These are phyloP conservation scores for Penicillium paradoxum DNA, from an alignment of 495 filamentous ascomycete species.

Conservation along the genomic window DNA sequence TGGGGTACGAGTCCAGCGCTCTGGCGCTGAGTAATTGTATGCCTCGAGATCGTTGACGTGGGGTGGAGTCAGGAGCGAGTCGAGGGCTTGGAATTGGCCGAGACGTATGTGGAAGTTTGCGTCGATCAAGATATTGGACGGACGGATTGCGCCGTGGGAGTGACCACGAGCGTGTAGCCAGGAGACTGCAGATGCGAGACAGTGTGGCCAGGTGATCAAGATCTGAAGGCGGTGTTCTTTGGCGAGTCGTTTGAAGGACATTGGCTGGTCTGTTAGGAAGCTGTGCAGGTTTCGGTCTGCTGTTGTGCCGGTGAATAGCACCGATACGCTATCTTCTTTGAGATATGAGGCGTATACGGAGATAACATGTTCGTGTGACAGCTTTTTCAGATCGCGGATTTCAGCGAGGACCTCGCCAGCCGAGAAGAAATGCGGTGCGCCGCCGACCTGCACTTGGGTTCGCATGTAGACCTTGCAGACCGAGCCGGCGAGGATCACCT, in stretches of 20 bases:
- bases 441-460: conserved; percentile 63
- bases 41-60: conserved; percentile 66
- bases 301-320: conserved; percentile 67
- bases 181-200: conserved; percentile 70
- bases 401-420: conserved; percentile 66
- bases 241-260: conserved; percentile 61
- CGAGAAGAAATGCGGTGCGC: conserved; percentile 52
- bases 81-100: conserved; percentile 63
- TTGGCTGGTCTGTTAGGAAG: conserved; percentile 66
- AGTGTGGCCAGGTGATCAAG: conserved; percentile 83
- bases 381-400: conserved; percentile 53
- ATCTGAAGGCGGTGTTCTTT: conserved; percentile 66
- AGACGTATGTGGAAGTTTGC: conserved; percentile 66
- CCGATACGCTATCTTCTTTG: conserved; percentile 64
- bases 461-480: conserved; percentile 56
- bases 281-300: conserved; percentile 68
- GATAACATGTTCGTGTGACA: conserved; percentile 77
- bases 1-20: conserved; percentile 65
- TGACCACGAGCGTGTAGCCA: conserved; percentile 71
- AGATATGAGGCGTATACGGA: conserved; percentile 78
- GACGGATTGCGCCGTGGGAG: conserved; percentile 74
- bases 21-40: conserved; percentile 86
- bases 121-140: conserved; percentile 77
- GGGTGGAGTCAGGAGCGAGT: conserved; percentile 48
- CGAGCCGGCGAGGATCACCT: conserved; percentile 52